phyloP scores from a whole-genome alignment of 2,329 filamentous ascomycete genomes.

The Apiospora sp. region DNA sequence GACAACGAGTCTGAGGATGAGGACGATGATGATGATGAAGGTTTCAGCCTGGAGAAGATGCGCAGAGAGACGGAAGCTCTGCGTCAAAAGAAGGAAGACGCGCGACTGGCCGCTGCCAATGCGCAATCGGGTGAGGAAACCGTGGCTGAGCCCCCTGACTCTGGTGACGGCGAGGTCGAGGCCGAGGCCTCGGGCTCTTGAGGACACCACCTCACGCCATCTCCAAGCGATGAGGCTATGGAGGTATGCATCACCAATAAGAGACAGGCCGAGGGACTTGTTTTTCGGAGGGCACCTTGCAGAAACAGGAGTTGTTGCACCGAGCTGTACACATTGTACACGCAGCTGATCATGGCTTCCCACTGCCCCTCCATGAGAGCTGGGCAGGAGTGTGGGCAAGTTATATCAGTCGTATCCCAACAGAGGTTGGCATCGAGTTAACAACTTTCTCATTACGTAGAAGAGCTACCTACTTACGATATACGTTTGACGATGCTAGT shows the following conservation, averaged over 20 bases:
- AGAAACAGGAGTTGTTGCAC: slow-evolving; percentile 5
- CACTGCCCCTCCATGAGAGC: slow-evolving; percentile 32
- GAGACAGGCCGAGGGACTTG: slow-evolving; percentile 24
- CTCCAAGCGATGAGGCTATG: slow-evolving; percentile 22
- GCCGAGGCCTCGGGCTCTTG: slow-evolving; percentile 32
- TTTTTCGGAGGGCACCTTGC: slow-evolving; percentile 25
- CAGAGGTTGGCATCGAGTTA: slow-evolving; percentile 28
- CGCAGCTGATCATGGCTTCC: slow-evolving; percentile 24
- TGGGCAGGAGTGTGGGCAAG: slow-evolving; percentile 31
- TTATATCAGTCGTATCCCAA: slow-evolving; percentile 15
- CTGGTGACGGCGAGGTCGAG: slow-evolving; percentile 27
- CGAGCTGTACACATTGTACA: slow-evolving; percentile 10
- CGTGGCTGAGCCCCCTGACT: slow-evolving; percentile 32
- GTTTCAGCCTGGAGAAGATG: slow-evolving; percentile 84
- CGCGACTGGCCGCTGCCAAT: slow-evolving; percentile 57
- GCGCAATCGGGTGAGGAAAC: slow-evolving; percentile 50
- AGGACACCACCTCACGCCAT: slow-evolving; percentile 16
- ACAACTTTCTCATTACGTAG: slow-evolving; percentile 29
- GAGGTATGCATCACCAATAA: slow-evolving; percentile 21
- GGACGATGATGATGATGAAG: slow-evolving; percentile 65
- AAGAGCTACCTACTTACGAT: slow-evolving; percentile 9
- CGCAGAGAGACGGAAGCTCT: slow-evolving; percentile 85
- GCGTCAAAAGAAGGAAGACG: slow-evolving; percentile 78
- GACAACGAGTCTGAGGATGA: slow-evolving; percentile 68
- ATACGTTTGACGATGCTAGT: neutral